These are phyloP conservation scores for Limonomyces culmigenus DNA, from an alignment of 1,284 basidiomycete species.

Conservation along the genomic window DNA sequence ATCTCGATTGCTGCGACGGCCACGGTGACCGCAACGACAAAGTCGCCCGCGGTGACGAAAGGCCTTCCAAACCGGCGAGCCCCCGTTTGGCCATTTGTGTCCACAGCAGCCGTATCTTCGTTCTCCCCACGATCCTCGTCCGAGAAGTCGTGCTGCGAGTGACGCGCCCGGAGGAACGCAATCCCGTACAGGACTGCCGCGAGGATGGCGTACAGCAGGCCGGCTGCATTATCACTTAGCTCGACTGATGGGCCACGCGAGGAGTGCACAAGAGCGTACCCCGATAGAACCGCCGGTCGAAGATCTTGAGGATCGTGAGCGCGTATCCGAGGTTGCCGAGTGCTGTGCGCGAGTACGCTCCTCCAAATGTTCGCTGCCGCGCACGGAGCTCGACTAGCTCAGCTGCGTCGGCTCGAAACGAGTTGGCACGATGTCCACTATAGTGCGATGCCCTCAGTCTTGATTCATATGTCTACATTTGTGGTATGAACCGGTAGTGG, in stretches of 20 bases:
- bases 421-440: slow-evolving; percentile 39
- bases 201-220: slow-evolving; percentile 52
- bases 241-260: slow-evolving; percentile 4
- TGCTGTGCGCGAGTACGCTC: slow-evolving; percentile 65
- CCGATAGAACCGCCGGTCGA: slow-evolving; percentile 50
- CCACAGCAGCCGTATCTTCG: too few relatives aligned
- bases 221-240: slow-evolving; percentile 31
- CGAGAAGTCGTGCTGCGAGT: slow-evolving; percentile 59
- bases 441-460: too few relatives aligned
- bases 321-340: slow-evolving; percentile 61
- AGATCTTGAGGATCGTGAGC: slow-evolving; percentile 59
- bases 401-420: slow-evolving; percentile 41
- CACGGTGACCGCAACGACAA: slow-evolving; percentile 41
- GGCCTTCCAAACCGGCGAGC: slow-evolving; percentile 53
- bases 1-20: slow-evolving; percentile 52
- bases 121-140: slow-evolving; percentile 19
- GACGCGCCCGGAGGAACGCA: slow-evolving; percentile 41
- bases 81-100: slow-evolving; percentile 40
- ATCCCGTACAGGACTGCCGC: slow-evolving; percentile 42
- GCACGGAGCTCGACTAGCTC: slow-evolving; percentile 65
- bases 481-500: too few relatives aligned
- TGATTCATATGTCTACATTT: too few relatives aligned
- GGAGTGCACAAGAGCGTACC: slow-evolving; percentile 25
- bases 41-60: slow-evolving; percentile 67
- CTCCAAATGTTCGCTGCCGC: slow-evolving; percentile 65